Percentiles rank a stretch among this genome's conserved stretches.
phyloP scores from a whole-genome alignment of 441 rosid genomes.

The Gossypium schwendimanii region DNA sequence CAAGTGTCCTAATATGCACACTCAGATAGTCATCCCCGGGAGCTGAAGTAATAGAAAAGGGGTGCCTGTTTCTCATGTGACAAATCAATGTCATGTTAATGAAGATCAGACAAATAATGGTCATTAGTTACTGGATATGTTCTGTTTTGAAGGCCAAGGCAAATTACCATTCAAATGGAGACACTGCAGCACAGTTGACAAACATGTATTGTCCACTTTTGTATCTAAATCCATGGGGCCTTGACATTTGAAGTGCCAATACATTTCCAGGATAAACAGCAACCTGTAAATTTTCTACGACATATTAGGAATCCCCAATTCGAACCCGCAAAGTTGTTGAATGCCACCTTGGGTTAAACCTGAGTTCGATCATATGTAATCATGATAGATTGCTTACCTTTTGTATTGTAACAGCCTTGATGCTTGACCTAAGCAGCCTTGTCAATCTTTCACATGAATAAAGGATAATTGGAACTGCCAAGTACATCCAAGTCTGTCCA shows the following conservation, averaged over 20 bases:
- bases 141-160: background rate
- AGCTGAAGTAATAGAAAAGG: constrained; percentile 70
- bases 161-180: constrained; percentile 52
- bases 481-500: constrained; percentile 64
- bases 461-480: constrained; percentile 50
- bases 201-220: constrained; percentile 74
- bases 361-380: background rate
- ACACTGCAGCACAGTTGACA: constrained; percentile 56
- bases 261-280: constrained; percentile 66
- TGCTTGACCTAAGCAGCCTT: constrained; percentile 54
- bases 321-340: background rate
- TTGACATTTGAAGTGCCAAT: constrained; percentile 61
- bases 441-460: constrained; percentile 47
- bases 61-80: constrained; percentile 56
- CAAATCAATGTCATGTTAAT: background rate
- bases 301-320: background rate
- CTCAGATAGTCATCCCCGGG: constrained; percentile 66
- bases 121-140: background rate
- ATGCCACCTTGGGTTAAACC: background rate
- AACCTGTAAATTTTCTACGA: constrained; percentile 29
- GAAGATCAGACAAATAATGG: background rate
- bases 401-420: constrained; percentile 46
- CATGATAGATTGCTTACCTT: constrained; percentile 32
- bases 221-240: constrained; percentile 58
- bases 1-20: constrained; percentile 62